A percentile compares a stretch with the other conserved stretches of the same genome.
Conservation (phyloP, 2,329 filamentous ascomycete species). For the Fusarium illudens region DNA sequence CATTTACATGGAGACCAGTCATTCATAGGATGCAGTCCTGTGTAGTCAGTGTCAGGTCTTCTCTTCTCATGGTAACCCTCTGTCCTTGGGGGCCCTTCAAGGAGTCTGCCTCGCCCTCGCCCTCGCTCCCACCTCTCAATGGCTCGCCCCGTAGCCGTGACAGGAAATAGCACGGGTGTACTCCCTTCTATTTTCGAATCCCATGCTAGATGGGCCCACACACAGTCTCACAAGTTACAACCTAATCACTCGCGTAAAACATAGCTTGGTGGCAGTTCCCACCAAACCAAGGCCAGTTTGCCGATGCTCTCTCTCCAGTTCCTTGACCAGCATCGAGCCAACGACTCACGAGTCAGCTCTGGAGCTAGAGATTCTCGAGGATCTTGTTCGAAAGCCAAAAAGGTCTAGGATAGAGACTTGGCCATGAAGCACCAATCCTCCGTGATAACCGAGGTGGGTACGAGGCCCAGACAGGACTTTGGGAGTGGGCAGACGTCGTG, state of each 20-base stretch:
- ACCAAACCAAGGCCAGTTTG: not conserved
- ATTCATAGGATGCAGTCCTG: rapidly evolving
- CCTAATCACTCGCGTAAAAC: not conserved
- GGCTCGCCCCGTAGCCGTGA: not conserved
- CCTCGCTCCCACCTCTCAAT: not conserved
- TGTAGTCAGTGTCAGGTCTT: not conserved
- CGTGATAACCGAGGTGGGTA: rapidly evolving
- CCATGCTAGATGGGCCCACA: not conserved
- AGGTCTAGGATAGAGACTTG: rapidly evolving
- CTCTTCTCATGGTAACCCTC: not conserved
- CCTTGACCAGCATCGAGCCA: not conserved
- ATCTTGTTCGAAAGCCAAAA: not conserved
- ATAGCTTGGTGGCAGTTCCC: not conserved
- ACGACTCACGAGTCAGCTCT: not conserved
- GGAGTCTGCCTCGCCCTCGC: not conserved
- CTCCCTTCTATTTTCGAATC: not conserved
- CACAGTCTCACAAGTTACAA: not conserved
- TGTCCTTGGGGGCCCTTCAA: not conserved
- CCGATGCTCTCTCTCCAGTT: not conserved
- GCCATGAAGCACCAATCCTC: rapidly evolving
- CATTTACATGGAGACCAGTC: too few relatives aligned
- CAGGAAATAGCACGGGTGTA: not conserved
- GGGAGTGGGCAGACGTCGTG: not conserved
- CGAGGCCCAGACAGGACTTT: not conserved
- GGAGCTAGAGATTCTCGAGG: not conserved